These are phyloP conservation scores for Leucosporidium yakuticum DNA, from an alignment of 768 basidiomycete genomes.

Conservation along the genomic window DNA sequence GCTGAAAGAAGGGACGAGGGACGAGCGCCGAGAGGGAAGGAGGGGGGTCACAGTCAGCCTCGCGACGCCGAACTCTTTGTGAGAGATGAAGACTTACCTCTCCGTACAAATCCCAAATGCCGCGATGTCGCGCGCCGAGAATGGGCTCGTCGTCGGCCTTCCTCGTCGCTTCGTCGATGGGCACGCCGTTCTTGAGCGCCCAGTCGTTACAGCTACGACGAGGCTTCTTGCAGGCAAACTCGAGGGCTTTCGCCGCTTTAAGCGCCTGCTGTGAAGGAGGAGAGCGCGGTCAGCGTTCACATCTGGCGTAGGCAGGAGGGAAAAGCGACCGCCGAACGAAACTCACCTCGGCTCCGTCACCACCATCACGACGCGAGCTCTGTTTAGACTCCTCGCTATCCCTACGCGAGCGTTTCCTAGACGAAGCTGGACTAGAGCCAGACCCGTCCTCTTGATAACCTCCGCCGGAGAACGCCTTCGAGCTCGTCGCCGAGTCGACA, in stretches of 20 bases:
- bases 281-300: too few relatives aligned
- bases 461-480: too few relatives aligned
- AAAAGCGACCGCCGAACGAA: background rate
- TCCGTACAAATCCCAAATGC: slow-evolving; percentile 22
- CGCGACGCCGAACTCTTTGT: too few relatives aligned
- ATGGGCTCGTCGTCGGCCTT: slow-evolving; percentile 23
- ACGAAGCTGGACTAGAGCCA: too few relatives aligned
- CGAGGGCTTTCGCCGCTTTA: slow-evolving; percentile 12
- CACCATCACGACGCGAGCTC: background rate
- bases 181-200: background rate
- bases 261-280: slow-evolving; percentile 2
- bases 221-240: slow-evolving; percentile 20
- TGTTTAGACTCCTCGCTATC: background rate
- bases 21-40: background rate
- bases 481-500: too few relatives aligned
- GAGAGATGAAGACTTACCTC: slow-evolving; percentile 4
- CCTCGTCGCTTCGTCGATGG: slow-evolving; percentile 17
- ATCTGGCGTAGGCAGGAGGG: background rate
- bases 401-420: slow-evolving; percentile 9
- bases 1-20: background rate
- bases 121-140: slow-evolving; percentile 25
- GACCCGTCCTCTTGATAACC: too few relatives aligned
- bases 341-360: background rate
- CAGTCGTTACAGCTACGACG: slow-evolving; percentile 15
- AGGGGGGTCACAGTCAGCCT: too few relatives aligned